phyloP scores from a whole-genome alignment of 2,329 filamentous ascomycete genomes.

The Ophiostoma perfectum region DNA sequence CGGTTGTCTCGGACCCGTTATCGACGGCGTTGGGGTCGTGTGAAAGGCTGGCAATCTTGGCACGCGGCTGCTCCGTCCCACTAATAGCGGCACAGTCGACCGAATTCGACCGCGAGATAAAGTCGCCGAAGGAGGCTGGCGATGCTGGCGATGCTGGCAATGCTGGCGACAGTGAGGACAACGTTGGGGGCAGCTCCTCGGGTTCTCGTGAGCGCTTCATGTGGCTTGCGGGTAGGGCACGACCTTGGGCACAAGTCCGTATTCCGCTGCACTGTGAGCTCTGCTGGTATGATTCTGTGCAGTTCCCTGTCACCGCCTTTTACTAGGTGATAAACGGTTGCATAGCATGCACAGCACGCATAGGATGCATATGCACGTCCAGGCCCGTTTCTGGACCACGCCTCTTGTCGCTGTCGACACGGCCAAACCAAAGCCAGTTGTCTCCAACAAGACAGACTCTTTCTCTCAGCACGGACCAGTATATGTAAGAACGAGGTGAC shows the following conservation, averaged over 20 bases:
- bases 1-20: slow-evolving; percentile 28
- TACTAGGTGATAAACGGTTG: background rate
- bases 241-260: background rate
- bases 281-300: background rate
- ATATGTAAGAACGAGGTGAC: no score
- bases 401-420: background rate
- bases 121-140: background rate
- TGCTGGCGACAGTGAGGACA: background rate
- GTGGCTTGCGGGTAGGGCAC: background rate
- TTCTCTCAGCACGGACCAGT: no score
- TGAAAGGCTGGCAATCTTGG: slow-evolving; percentile 60
- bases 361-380: background rate
- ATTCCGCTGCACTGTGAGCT: background rate
- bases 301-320: slow-evolving; percentile 22
- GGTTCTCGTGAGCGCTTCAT: slow-evolving; percentile 62
- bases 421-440: background rate
- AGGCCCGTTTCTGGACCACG: background rate
- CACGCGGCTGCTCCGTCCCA: slow-evolving; percentile 23
- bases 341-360: background rate
- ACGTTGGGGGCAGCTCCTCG: slow-evolving; percentile 39
- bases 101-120: background rate
- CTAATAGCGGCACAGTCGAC: background rate
- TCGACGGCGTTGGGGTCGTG: slow-evolving; percentile 34
- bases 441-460: no score
- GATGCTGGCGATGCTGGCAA: background rate